Evolutionary conservation across 2,329 filamentous ascomycete genomes (phyloP), one percentile per base, ranked within the genome.

Genomic region (Venturia pyrina): DNA sequence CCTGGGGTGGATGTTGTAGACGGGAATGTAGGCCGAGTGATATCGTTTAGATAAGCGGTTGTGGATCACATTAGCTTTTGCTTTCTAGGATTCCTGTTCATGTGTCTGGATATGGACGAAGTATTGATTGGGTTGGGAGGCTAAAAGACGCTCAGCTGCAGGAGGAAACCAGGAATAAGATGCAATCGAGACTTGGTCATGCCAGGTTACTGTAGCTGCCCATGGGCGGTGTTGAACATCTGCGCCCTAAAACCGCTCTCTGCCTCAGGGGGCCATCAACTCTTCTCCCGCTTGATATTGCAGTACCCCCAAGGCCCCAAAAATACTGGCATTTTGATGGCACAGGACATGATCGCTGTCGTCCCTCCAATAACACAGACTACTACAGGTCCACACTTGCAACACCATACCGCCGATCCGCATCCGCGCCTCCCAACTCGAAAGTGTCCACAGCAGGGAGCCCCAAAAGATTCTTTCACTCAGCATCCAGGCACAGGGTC

Each of bases 41-140:
- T 41, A 41, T 53, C 1, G 44, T 46, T 64, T 48, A 64, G 62
- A 53, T 64, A 53, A 53, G 41, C 46, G 2, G 37, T 15, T 53
- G 62, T 48, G 46, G 62, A 48, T 53, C 46, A 64, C 44, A 40
- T 64, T 48, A 13, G 46, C 44, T 24, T 34, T 62, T 8, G 28
- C 19, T 15, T 46, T 19, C 40, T 44, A 40, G 43, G 40, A 32
- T 24, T 44, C 13, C 5, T 43, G 60, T 43, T 43, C 60, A 62
- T 44, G 60, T 43, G 60, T 43, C 40, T 28, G 59, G 34, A 62
- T 5, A 28, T 28, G 28, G 28, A 28, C 28, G 28, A 28, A 28
- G 28, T 28, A 28, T 28, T 28, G 28, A 28, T 28, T 17, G 11
- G 59, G 28, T 43, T 24, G 60, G 60, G 60, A 8, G 40, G n/a